Evolutionary conservation across 768 basidiomycete species (phyloP).

Genomic region (Calvatia gigantea): DNA sequence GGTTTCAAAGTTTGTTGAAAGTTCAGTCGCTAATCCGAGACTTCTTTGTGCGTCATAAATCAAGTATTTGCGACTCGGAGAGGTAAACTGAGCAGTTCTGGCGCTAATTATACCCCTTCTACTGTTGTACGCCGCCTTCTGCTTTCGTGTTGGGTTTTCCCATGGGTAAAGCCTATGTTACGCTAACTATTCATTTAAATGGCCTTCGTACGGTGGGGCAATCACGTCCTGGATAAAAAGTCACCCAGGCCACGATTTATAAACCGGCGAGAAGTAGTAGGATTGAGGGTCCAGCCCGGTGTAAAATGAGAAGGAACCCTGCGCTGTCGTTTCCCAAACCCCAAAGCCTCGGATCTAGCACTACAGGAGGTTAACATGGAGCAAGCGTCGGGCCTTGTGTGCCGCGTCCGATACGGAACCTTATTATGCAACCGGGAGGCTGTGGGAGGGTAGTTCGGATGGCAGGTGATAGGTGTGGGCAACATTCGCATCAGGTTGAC

Average conservation of each 20-base stretch:
- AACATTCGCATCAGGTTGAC: background rate
- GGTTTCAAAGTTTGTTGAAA: too few relatives aligned
- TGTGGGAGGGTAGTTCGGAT: background rate
- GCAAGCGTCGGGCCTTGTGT: background rate
- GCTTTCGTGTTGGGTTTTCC: too few relatives aligned
- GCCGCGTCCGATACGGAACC: conserved; percentile 1
- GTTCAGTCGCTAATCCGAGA: too few relatives aligned
- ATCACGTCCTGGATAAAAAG: too few relatives aligned
- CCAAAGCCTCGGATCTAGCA: background rate
- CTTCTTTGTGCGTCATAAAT: too few relatives aligned
- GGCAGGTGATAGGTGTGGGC: background rate
- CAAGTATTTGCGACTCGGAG: too few relatives aligned
- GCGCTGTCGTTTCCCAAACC: background rate
- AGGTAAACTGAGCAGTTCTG: too few relatives aligned
- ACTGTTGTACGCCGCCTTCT: too few relatives aligned
- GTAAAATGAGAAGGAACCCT: background rate
- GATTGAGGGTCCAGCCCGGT: background rate
- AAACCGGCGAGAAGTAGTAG: background rate
- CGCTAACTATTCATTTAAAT: too few relatives aligned
- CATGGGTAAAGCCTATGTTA: too few relatives aligned
- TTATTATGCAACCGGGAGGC: background rate
- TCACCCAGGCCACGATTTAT: background rate
- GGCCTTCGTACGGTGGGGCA: too few relatives aligned
- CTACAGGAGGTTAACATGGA: background rate
- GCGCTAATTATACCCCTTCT: too few relatives aligned